phyloP scores from a whole-genome alignment of 495 filamentous ascomycete genomes.

The Penicillium daleae region DNA sequence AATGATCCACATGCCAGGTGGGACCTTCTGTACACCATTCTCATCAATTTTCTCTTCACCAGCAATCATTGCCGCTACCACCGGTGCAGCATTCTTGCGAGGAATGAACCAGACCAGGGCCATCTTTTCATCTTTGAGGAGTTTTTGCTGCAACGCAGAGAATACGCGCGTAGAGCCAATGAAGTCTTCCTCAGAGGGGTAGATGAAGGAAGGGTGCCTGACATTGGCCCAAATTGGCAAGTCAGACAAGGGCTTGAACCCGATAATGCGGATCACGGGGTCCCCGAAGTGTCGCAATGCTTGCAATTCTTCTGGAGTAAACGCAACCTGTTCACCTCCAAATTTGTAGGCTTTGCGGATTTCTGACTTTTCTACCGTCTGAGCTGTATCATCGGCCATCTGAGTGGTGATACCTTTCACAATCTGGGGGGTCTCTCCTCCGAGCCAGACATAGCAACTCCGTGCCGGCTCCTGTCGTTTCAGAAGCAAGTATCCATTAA shows the following conservation, averaged over 20 bases:
- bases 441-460: slow-evolving; percentile 83
- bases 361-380: slow-evolving; percentile 76
- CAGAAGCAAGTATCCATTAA: slow-evolving; percentile 90
- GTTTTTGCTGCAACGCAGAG: slow-evolving; percentile 85
- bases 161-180: slow-evolving; percentile 93
- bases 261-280: slow-evolving; percentile 84
- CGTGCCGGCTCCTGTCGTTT: slow-evolving; percentile 79
- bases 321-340: slow-evolving; percentile 85
- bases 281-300: slow-evolving; percentile 76
- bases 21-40: slow-evolving; percentile 66
- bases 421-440: slow-evolving; percentile 81
- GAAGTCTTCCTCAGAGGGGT: slow-evolving; percentile 87
- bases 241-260: slow-evolving; percentile 81
- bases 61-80: slow-evolving; percentile 79
- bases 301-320: slow-evolving; percentile 80
- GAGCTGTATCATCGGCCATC: slow-evolving; percentile 73
- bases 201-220: slow-evolving; percentile 88
- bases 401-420: slow-evolving; percentile 71
- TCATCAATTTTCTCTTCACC: slow-evolving; percentile 69
- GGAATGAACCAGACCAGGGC: slow-evolving; percentile 89
- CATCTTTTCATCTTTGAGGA: slow-evolving; percentile 75
- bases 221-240: slow-evolving; percentile 85
- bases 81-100: slow-evolving; percentile 74
- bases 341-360: slow-evolving; percentile 95
- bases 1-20: slow-evolving; percentile 87